phyloP scores from a whole-genome alignment of 495 filamentous ascomycete genomes.

The Penicillium goetzii region DNA sequence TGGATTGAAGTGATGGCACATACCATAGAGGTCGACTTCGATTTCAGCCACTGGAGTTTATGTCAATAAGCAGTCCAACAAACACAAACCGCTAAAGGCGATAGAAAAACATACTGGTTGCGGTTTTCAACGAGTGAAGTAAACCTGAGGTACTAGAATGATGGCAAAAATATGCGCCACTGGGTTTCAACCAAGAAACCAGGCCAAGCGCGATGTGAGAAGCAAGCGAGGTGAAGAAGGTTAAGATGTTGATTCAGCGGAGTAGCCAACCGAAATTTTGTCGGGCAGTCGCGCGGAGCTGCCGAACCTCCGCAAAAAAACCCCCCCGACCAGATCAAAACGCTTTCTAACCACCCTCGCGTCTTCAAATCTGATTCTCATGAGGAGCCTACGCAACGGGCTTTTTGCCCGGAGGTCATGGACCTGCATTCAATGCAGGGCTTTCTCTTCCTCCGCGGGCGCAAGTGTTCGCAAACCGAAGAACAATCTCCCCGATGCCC shows the following conservation, averaged over 20 bases:
- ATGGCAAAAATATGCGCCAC: background rate
- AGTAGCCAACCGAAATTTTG: constrained; percentile 31
- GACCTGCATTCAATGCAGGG: constrained; percentile 48
- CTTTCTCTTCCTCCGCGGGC: constrained; percentile 37
- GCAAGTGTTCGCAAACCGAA: constrained; percentile 36
- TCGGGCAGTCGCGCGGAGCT: constrained; percentile 37
- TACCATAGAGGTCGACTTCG: constrained; percentile 55
- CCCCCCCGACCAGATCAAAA: background rate
- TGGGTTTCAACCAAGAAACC: background rate
- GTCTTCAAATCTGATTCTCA: constrained; percentile 16
- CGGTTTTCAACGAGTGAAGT: background rate
- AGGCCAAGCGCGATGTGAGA: constrained; percentile 11
- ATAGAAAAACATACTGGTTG: constrained; percentile 8
- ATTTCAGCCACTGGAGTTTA: constrained; percentile 40
- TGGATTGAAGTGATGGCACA: background rate
- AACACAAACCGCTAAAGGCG: background rate
- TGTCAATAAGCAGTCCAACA: constrained; percentile 22
- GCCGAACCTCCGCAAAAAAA: constrained; percentile 34
- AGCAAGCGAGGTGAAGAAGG: constrained; percentile 9
- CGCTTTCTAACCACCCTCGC: constrained; percentile 11
- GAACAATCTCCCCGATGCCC: constrained; percentile 55
- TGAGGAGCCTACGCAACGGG: constrained; percentile 32
- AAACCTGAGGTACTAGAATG: background rate
- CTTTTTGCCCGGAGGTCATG: constrained; percentile 45
- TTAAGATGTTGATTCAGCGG: constrained; percentile 19